Conservation (phyloP, 2,329 filamentous ascomycete species). For the Stachybotrys chartarum region DNA sequence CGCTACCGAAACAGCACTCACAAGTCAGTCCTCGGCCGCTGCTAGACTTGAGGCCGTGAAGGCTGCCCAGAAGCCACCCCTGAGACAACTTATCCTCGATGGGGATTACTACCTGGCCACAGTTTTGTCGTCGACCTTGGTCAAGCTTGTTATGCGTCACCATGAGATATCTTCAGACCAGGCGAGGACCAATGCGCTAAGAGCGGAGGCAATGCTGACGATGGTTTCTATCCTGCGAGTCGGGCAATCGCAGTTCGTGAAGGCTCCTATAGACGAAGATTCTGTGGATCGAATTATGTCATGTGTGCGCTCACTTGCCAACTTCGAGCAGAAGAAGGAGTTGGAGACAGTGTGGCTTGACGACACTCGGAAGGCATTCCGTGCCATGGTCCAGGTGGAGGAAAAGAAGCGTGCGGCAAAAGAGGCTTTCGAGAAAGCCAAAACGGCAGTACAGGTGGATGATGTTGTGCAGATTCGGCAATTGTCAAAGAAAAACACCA, state of each 20-base stretch:
- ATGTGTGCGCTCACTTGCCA: constrained; percentile 84
- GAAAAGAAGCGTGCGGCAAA: constrained; percentile 97
- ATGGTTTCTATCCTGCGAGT: constrained; percentile 99
- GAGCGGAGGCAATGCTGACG: constrained; percentile 97
- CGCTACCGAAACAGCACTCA: constrained; percentile 91
- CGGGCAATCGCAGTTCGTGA: constrained; percentile 97
- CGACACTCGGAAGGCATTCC: constrained; percentile 92
- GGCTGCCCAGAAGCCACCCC: constrained; percentile 89
- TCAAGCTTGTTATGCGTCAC: constrained; percentile 96
- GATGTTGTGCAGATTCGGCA: constrained; percentile 92
- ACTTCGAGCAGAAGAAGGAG: constrained; percentile 84
- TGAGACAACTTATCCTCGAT: constrained; percentile 90
- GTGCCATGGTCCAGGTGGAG: constrained; percentile 92
- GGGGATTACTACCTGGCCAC: constrained; percentile 95
- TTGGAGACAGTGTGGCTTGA: constrained; percentile 89
- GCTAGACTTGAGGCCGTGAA: constrained; percentile 95
- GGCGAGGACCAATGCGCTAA: constrained; percentile 85
- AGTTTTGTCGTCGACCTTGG: constrained; percentile 90
- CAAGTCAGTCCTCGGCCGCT: constrained; percentile 81
- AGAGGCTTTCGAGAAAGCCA: constrained; percentile 86
- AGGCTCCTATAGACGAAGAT: constrained; percentile 94
- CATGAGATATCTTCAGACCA: constrained; percentile 82
- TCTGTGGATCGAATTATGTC: constrained; percentile 99
- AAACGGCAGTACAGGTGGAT: constrained; percentile 90
- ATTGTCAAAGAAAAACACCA: constrained; percentile 81